phyloP scores from a whole-genome alignment of 2,329 filamentous ascomycete species.

The Penicillium sp. region DNA sequence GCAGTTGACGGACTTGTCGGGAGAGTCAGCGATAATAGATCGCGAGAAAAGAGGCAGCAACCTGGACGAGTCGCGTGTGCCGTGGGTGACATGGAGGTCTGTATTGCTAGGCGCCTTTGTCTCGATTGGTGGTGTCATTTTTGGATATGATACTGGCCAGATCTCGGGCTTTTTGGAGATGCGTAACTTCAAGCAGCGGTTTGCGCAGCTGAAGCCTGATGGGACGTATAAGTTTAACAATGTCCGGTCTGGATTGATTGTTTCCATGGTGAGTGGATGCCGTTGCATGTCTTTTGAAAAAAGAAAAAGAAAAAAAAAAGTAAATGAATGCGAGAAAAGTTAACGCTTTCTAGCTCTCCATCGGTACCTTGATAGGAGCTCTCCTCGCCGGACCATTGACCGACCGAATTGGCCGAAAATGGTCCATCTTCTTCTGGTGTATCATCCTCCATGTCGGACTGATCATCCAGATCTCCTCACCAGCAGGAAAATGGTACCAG shows the following conservation, averaged over 20 bases:
- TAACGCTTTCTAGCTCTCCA: constrained; percentile 31
- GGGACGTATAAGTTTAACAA: constrained; percentile 41
- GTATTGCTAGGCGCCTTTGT: constrained; percentile 42
- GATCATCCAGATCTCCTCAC: constrained; percentile 45
- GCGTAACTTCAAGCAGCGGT: constrained; percentile 41
- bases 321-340: not conserved
- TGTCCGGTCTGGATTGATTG: constrained; percentile 44
- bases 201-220: constrained; percentile 33
- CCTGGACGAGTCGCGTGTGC: constrained; percentile 30
- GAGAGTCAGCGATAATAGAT: not conserved
- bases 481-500: constrained; percentile 41
- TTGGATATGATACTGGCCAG: constrained; percentile 47
- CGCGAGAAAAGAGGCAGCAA: constrained; percentile 18
- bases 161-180: constrained; percentile 46
- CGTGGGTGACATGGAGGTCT: constrained; percentile 39
- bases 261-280: constrained; percentile 31
- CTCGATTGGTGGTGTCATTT: constrained; percentile 48
- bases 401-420: constrained; percentile 44
- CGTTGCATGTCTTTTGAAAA: not conserved
- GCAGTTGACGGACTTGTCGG: constrained; percentile 14
- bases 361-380: constrained; percentile 45
- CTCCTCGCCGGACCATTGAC: constrained; percentile 42
- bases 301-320: too few species aligned
- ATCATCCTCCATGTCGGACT: constrained; percentile 43
- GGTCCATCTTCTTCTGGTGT: constrained; percentile 43